Evolutionary conservation across 2,329 filamentous ascomycete species (phyloP).

Genomic region (Fusarium musae): DNA sequence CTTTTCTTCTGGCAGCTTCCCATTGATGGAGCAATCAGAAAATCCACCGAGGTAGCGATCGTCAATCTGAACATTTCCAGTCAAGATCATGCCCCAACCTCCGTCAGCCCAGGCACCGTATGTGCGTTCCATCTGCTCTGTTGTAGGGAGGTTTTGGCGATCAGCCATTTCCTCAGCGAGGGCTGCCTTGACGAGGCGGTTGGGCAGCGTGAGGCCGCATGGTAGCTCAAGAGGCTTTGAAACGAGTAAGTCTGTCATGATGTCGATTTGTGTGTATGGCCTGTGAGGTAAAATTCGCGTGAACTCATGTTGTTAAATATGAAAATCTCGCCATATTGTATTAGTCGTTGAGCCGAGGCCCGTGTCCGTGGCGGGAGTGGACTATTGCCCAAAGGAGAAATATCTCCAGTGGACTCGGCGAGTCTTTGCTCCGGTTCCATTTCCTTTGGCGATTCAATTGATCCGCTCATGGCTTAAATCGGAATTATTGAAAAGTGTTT

Average conservation of each 20-base stretch:
- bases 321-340: not conserved
- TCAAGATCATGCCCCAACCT: conserved; percentile 64
- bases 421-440: conserved; percentile 17
- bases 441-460: conserved; percentile 6
- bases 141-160: conserved; percentile 55
- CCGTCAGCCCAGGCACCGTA: conserved; percentile 66
- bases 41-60: conserved; percentile 50
- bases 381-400: conserved; percentile 22
- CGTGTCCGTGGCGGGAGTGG: not conserved
- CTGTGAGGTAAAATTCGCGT: not conserved
- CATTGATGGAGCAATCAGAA: conserved; percentile 50
- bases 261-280: not conserved
- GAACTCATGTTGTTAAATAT: not conserved
- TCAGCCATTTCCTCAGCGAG: conserved; percentile 59
- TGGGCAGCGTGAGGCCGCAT: conserved; percentile 66
- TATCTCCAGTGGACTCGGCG: conserved; percentile 11
- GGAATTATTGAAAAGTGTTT: not conserved
- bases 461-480: not conserved
- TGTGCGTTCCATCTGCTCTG: conserved; percentile 52
- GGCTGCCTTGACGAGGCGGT: conserved; percentile 64
- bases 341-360: conserved; percentile 4
- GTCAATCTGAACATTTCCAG: conserved; percentile 61
- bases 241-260: conserved; percentile 28
- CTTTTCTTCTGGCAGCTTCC: conserved; percentile 33
- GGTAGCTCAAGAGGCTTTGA: conserved; percentile 59